Percentiles rank a stretch among this genome's conserved stretches.
These are phyloP conservation scores for Zymoseptoria passerinii DNA, from an alignment of 2,329 filamentous ascomycete species.

Conservation along the genomic window DNA sequence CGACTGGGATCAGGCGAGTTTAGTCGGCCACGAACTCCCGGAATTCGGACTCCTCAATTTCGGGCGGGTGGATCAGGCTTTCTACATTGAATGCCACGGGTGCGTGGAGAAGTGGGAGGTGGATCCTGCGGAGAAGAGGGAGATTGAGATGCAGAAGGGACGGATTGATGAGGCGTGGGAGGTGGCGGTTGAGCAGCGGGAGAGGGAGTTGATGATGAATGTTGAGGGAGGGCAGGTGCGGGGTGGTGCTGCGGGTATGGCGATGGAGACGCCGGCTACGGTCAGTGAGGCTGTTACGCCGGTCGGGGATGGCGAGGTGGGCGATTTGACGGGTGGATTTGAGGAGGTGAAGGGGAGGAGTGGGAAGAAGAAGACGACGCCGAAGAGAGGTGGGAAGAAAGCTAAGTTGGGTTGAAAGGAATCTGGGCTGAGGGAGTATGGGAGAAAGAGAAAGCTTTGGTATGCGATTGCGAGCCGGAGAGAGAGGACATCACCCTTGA, in stretches of 20 bases:
- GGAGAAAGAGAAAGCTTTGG: no score
- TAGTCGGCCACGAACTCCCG: constrained; percentile 45
- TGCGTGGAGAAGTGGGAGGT: constrained; percentile 35
- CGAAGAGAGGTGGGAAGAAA: neutral
- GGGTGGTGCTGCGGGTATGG: constrained; percentile 1
- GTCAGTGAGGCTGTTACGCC: constrained; percentile 18
- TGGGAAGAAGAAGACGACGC: neutral
- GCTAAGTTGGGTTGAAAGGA: neutral
- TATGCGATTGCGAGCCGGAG: no score
- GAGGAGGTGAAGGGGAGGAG: neutral
- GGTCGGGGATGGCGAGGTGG: neutral
- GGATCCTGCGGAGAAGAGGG: constrained; percentile 15
- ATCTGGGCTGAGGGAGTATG: neutral
- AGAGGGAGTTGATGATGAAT: constrained; percentile 6
- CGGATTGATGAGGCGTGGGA: neutral
- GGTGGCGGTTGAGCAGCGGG: neutral
- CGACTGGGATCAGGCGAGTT: constrained; percentile 42
- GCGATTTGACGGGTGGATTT: neutral
- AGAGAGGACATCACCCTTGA: no score
- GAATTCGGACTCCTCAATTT: constrained; percentile 47
- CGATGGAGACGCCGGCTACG: constrained; percentile 12
- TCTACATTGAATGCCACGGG: constrained; percentile 44
- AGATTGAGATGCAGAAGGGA: constrained; percentile 8
- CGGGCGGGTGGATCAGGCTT: constrained; percentile 36
- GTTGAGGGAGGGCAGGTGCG: neutral